Percentiles rank a stretch among this genome's conserved stretches.
phyloP scores from a whole-genome alignment of 2,329 filamentous ascomycete genomes.

The Pseudocercospora crystallina region DNA sequence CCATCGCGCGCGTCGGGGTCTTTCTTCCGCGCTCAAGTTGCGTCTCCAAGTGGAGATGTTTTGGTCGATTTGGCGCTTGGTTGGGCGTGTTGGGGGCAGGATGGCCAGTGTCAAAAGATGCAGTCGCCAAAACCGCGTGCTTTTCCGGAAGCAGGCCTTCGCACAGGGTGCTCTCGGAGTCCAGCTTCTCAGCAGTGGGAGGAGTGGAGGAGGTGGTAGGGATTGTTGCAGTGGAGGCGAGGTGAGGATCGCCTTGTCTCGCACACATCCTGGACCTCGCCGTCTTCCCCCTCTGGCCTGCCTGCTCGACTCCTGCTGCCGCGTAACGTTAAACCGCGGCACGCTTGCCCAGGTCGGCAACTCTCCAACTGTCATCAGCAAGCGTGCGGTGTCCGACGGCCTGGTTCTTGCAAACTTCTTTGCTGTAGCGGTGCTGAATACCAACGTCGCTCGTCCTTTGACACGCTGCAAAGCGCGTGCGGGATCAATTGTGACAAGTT shows the following conservation, averaged over 20 bases:
- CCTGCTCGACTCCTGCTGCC: conserved; percentile 4
- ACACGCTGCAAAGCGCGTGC: not conserved
- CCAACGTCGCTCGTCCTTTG: not conserved
- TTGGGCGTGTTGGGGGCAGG: conserved; percentile 4
- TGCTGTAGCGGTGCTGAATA: not conserved
- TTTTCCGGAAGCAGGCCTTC: not conserved
- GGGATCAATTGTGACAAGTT: too few species aligned
- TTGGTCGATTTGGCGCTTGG: not conserved
- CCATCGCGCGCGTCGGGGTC: too few species aligned
- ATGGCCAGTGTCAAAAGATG: conserved; percentile 4
- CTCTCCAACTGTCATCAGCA: too few species aligned
- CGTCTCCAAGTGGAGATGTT: conserved; percentile 1
- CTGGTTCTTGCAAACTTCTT: too few species aligned
- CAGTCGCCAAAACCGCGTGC: not conserved
- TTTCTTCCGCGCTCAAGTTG: too few species aligned
- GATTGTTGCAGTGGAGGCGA: not conserved
- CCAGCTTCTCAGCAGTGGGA: too few species aligned
- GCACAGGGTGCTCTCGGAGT: not conserved
- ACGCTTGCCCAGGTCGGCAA: too few species aligned
- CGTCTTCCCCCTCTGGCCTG: not conserved
- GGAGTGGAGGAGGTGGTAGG: too few species aligned
- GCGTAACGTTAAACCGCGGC: conserved; percentile 6
- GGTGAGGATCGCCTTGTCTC: conserved; percentile 10
- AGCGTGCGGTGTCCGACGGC: too few species aligned
- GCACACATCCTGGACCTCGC: not conserved